Evolutionary conservation across 176 grass and related monocot genomes (phyloP).

Genomic region (Dactylis glomerata): DNA sequence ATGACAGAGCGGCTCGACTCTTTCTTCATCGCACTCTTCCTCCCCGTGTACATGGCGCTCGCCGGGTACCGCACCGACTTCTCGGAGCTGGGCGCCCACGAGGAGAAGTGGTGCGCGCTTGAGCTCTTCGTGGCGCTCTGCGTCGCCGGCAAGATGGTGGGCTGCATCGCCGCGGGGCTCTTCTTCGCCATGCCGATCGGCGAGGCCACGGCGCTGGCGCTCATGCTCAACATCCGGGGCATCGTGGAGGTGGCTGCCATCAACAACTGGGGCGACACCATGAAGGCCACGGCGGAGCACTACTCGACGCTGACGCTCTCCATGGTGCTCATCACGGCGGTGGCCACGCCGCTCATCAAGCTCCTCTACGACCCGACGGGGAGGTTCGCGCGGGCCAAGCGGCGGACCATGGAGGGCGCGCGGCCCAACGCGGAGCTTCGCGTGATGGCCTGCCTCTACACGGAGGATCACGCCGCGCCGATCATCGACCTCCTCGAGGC

Average conservation of each 20-base stretch:
- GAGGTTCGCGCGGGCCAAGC: conserved; percentile 34
- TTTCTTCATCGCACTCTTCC: conserved; percentile 64
- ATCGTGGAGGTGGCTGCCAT: conserved; percentile 76
- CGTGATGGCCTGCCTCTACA: conserved; percentile 57
- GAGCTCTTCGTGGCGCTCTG: conserved; percentile 69
- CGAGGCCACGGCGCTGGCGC: conserved; percentile 49
- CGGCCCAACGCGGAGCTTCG: conserved; percentile 38
- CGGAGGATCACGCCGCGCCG: conserved; percentile 64
- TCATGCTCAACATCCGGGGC: conserved; percentile 70
- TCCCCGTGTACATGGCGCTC: conserved; percentile 61
- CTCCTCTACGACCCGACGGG: conserved; percentile 58
- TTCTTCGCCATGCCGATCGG: conserved; percentile 55
- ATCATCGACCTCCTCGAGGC: conserved; percentile 59
- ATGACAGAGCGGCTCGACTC: conserved; percentile 75
- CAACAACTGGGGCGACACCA: conserved; percentile 66
- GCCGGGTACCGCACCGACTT: conserved; percentile 75
- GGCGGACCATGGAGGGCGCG: conserved; percentile 29
- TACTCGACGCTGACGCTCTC: conserved; percentile 46
- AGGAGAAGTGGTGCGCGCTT: conserved; percentile 45
- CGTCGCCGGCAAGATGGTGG: conserved; percentile 58
- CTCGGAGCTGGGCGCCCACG: conserved; percentile 20
- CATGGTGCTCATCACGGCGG: conserved; percentile 42
- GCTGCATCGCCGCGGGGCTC: conserved; percentile 45
- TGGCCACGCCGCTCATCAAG: conserved; percentile 55
- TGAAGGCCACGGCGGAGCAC: conserved; percentile 47